A percentile compares a stretch with the other conserved stretches of the same genome.
Conservation (phyloP, 2,329 filamentous ascomycete genomes). For the Camillea tinctor region DNA sequence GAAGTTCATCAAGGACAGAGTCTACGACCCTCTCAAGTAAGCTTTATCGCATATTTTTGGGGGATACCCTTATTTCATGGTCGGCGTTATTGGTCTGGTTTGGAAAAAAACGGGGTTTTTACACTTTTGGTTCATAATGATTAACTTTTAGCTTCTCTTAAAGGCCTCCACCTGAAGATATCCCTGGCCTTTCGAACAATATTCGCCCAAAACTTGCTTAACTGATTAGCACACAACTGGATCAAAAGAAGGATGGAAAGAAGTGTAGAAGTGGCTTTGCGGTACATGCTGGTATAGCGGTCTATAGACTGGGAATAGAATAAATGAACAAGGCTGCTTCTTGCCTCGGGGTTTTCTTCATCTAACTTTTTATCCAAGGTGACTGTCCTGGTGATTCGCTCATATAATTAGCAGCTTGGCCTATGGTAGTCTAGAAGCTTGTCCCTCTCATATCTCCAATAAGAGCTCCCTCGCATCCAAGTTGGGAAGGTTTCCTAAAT, state of each 20-base stretch:
- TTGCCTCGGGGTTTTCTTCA: not conserved
- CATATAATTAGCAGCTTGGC: not conserved
- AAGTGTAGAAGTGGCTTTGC: constrained; percentile 5
- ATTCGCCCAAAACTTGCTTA: constrained; percentile 6
- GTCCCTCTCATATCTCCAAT: not conserved
- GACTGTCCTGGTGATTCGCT: not conserved
- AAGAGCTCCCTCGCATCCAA: not conserved
- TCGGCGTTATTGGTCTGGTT: constrained; percentile 22
- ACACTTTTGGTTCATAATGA: constrained; percentile 23
- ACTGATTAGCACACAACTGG: constrained; percentile 7
- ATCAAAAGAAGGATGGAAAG: constrained; percentile 13
- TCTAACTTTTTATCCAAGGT: not conserved
- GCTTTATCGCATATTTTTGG: constrained; percentile 11
- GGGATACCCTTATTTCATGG: constrained; percentile 21
- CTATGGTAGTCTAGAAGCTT: not conserved
- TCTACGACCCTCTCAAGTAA: constrained; percentile 55
- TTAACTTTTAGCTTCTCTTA: constrained; percentile 17
- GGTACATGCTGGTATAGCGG: constrained; percentile 9
- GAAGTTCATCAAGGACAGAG: constrained; percentile 57
- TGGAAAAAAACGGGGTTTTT: constrained; percentile 13
- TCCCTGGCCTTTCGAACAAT: constrained; percentile 13
- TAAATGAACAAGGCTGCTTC: constrained; percentile 3
- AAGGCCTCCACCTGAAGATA: constrained; percentile 23
- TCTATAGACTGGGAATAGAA: constrained; percentile 26
- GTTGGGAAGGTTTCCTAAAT: not conserved